Percentiles rank a stretch among this genome's conserved stretches.
Conservation (phyloP, 2,329 filamentous ascomycete genomes). For the Dactylellina parvicollis region DNA sequence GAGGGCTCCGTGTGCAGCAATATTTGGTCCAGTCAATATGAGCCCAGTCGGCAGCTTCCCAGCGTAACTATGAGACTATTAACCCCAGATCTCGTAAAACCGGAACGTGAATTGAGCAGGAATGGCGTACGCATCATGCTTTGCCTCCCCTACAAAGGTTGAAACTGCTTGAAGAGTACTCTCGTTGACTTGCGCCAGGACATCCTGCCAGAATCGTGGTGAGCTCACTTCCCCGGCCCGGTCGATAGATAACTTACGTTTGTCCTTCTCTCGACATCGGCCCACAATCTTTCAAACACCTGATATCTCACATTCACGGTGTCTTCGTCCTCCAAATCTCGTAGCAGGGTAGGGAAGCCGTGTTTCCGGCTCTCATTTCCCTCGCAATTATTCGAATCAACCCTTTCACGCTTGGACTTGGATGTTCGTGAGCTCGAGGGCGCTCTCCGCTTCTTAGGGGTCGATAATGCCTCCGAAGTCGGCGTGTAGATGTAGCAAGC, state of each 20-base stretch:
- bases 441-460: constrained; percentile 61
- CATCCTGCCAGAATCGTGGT: constrained; percentile 64
- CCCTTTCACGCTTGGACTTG: constrained; percentile 55
- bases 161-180: constrained; percentile 70
- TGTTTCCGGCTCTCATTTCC: constrained; percentile 16
- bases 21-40: constrained; percentile 80
- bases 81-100: constrained; percentile 9
- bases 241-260: constrained; percentile 63
- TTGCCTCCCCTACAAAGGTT: constrained; percentile 66
- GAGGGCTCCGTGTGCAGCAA: constrained; percentile 77
- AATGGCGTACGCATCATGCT: constrained; percentile 23
- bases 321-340: constrained; percentile 66
- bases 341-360: constrained; percentile 67
- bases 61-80: constrained; percentile 54
- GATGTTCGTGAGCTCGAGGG: constrained; percentile 21
- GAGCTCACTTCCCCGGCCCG: constrained; percentile 56
- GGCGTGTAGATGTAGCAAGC: constrained; percentile 61
- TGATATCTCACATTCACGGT: constrained; percentile 68
- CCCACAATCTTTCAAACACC: constrained; percentile 73
- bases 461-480: constrained; percentile 56
- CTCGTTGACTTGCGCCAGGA: constrained; percentile 71
- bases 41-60: constrained; percentile 74
- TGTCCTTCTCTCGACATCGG: constrained; percentile 71
- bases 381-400: constrained; percentile 32
- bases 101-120: constrained; percentile 3